phyloP scores from a whole-genome alignment of 2,329 filamentous ascomycete species.

The Neofusicoccum ribis region DNA sequence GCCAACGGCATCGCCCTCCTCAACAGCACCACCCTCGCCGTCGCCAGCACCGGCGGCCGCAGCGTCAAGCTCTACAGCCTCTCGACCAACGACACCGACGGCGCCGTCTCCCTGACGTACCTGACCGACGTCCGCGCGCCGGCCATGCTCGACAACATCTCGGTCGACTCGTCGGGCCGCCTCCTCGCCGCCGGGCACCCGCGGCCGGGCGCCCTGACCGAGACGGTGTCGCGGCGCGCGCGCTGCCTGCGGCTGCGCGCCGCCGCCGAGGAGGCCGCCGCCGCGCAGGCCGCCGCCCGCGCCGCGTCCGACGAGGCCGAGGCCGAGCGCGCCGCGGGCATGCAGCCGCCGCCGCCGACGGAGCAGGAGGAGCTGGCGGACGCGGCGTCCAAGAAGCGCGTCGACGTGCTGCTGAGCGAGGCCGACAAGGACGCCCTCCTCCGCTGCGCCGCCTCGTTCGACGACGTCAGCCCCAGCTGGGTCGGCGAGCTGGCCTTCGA shows the following conservation, averaged over 20 bases:
- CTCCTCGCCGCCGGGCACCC: slow-evolving; percentile 46
- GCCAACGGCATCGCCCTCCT: slow-evolving; percentile 44
- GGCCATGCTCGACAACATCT: slow-evolving; percentile 43
- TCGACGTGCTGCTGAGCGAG: slow-evolving; percentile 18
- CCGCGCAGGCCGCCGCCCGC: background rate
- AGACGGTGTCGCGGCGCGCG: background rate
- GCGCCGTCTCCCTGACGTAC: slow-evolving; percentile 21
- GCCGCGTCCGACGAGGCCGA: background rate
- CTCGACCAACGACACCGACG: background rate
- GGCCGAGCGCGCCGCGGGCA: slow-evolving; percentile 16
- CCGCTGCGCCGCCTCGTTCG: slow-evolving; percentile 23
- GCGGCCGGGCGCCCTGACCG: slow-evolving; percentile 32
- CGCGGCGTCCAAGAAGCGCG: background rate
- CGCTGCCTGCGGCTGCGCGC: slow-evolving; percentile 21
- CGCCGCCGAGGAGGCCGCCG: background rate
- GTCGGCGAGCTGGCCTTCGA: slow-evolving; percentile 29
- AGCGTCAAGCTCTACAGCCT: slow-evolving; percentile 38
- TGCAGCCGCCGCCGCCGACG: slow-evolving; percentile 2
- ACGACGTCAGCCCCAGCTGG: slow-evolving; percentile 34
- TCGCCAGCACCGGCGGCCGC: slow-evolving; percentile 38
- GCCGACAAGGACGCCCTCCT: slow-evolving; percentile 11
- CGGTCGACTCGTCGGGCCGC: slow-evolving; percentile 37
- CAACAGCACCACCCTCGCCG: slow-evolving; percentile 39
- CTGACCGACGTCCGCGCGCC: slow-evolving; percentile 28
- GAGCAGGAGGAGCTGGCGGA: background rate